Conservation (phyloP, 2,329 filamentous ascomycete species). For the Penicillium hesseltinei region DNA sequence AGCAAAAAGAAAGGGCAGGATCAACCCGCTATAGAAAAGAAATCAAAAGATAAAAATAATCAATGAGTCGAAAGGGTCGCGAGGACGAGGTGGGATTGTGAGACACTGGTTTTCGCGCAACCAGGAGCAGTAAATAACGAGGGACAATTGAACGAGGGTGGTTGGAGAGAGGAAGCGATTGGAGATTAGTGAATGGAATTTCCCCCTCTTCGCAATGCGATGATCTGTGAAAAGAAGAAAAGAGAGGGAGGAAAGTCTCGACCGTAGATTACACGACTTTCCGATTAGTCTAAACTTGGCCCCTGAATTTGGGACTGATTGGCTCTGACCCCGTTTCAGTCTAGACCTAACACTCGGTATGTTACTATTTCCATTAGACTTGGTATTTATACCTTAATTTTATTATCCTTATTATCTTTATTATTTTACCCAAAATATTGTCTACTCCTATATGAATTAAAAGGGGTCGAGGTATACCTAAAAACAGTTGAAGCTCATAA, state of each 20-base stretch:
- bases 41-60: neutral
- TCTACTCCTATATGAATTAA: too few species aligned
- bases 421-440: too few species aligned
- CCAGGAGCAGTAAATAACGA: constrained; percentile 2
- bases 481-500: neutral
- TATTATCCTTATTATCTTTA: neutral
- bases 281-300: constrained; percentile 6
- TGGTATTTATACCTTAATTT: neutral
- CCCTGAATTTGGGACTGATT: constrained; percentile 23
- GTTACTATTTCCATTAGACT: constrained; percentile 9
- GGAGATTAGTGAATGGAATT: constrained; percentile 4
- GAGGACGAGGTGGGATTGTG: neutral
- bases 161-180: constrained; percentile 5
- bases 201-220: constrained; percentile 5
- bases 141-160: constrained; percentile 1
- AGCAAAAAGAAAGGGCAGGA: constrained; percentile 9
- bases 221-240: constrained; percentile 5
- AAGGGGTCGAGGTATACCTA: too few species aligned
- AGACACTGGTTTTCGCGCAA: constrained; percentile 3
- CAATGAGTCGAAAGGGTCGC: constrained; percentile 1
- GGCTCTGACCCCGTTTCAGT: constrained; percentile 21
- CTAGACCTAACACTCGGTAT: constrained; percentile 14
- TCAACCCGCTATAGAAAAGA: constrained; percentile 20
- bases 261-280: neutral
- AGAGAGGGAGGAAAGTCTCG: constrained; percentile 14